phyloP scores from a whole-genome alignment of 768 basidiomycete genomes.

The Neoboletus subvelutipes region DNA sequence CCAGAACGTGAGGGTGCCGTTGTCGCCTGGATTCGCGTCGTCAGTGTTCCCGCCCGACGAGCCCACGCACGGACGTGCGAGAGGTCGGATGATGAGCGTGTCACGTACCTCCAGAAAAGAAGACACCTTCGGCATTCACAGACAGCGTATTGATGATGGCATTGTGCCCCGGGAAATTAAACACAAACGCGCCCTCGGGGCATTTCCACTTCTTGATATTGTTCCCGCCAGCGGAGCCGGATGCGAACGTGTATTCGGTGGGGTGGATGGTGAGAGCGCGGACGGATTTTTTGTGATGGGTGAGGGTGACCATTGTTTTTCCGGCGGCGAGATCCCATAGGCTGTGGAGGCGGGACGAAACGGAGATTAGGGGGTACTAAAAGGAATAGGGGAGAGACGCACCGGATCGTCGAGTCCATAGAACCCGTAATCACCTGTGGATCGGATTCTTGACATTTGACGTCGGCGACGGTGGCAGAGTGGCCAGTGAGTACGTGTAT shows the following conservation, averaged over 20 bases:
- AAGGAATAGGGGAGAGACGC: conserved; percentile 14
- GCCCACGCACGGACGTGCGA: neutral
- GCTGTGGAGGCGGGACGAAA: conserved; percentile 37
- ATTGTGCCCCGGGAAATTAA: conserved; percentile 95
- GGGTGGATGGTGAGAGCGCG: conserved; percentile 93
- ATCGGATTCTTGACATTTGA: conserved; percentile 95
- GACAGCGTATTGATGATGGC: conserved; percentile 96
- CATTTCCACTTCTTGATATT: conserved; percentile 99
- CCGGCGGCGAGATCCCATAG: conserved; percentile 98
- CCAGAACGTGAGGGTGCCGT: conserved; percentile 90
- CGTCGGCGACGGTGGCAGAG: conserved; percentile 92
- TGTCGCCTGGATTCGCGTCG: conserved; percentile 60
- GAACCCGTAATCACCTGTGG: conserved; percentile 98
- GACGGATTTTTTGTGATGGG: conserved; percentile 99
- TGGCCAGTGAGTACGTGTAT: conserved; percentile 93
- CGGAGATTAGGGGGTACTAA: too few species aligned
- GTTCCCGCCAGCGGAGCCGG: conserved; percentile 96
- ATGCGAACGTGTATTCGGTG: conserved; percentile 94
- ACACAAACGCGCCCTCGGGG: conserved; percentile 93
- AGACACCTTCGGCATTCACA: conserved; percentile 93
- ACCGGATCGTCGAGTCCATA: conserved; percentile 97
- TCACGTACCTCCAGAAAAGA: conserved; percentile 86
- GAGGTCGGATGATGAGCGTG: neutral
- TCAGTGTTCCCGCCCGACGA: neutral
- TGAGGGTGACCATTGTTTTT: conserved; percentile 93